phyloP scores from a whole-genome alignment of 768 basidiomycete genomes.

The Termitomyces sp. region DNA sequence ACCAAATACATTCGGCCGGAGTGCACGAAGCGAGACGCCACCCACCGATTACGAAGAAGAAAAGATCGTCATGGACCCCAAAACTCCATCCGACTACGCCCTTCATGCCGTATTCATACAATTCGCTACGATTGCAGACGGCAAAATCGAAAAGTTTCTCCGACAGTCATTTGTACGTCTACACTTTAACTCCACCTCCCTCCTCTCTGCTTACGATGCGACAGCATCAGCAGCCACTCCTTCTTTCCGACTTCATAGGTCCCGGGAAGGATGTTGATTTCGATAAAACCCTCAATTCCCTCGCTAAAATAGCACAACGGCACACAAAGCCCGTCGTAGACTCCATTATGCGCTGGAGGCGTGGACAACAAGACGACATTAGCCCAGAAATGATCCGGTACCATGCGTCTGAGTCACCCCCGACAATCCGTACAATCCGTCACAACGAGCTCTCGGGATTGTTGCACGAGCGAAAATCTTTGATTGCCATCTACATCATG shows the following conservation, averaged over 20 bases:
- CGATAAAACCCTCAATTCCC: slow-evolving; percentile 78
- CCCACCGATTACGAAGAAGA: slow-evolving; percentile 59
- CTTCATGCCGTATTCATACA: slow-evolving; percentile 85
- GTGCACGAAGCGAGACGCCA: slow-evolving; percentile 47
- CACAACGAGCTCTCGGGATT: slow-evolving; percentile 42
- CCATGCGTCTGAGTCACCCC: slow-evolving; percentile 39
- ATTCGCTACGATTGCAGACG: slow-evolving; percentile 76
- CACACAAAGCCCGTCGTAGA: slow-evolving; percentile 82
- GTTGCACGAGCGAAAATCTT: slow-evolving; percentile 68
- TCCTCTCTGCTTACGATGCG: not conserved
- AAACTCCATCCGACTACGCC: slow-evolving; percentile 84
- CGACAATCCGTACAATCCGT: slow-evolving; percentile 28
- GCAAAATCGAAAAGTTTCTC: slow-evolving; percentile 73
- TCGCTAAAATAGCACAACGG: slow-evolving; percentile 82
- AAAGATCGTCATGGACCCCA: slow-evolving; percentile 63
- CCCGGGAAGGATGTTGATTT: slow-evolving; percentile 70
- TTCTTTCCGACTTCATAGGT: slow-evolving; percentile 65
- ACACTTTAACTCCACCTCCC: not conserved
- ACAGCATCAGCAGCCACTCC: slow-evolving; percentile 61
- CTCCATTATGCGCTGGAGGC: slow-evolving; percentile 83
- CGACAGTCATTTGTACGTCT: slow-evolving; percentile 57
- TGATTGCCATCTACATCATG: slow-evolving; percentile 86
- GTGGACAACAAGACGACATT: slow-evolving; percentile 63
- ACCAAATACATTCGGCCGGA: slow-evolving; percentile 51
- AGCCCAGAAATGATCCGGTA: slow-evolving; percentile 43